Evolutionary conservation across 805 yeast genomes (phyloP).

Genomic region (Candida yuanshanica): DNA sequence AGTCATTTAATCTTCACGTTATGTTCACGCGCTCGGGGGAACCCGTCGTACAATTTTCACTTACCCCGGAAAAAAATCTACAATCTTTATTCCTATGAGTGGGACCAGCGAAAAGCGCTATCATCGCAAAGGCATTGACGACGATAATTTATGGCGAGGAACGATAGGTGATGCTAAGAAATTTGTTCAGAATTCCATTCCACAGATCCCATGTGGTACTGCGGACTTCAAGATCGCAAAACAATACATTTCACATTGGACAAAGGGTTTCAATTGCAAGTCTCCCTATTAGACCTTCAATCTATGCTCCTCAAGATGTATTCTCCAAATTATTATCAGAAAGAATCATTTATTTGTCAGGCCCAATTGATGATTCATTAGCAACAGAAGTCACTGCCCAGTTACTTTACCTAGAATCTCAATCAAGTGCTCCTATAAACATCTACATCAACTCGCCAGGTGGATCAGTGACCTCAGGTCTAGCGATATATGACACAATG

Average conservation of each 20-base stretch:
- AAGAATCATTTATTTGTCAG: conserved; percentile 24
- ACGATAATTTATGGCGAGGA: no score
- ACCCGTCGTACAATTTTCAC: no score
- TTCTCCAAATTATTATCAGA: conserved; percentile 20
- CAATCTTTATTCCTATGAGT: no score
- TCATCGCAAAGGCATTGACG: no score
- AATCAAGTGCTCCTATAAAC: conserved; percentile 20
- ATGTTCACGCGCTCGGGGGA: no score
- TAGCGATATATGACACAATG: conserved; percentile 31
- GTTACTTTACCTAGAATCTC: conserved; percentile 18
- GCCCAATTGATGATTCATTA: conserved; percentile 20
- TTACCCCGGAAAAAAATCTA: no score
- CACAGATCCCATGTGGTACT: no score
- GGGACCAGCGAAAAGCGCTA: no score
- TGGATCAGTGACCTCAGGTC: conserved; percentile 29
- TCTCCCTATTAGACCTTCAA: background rate
- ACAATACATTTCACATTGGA: background rate
- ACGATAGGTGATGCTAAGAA: no score
- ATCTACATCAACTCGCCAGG: conserved; percentile 29
- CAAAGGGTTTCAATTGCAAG: background rate
- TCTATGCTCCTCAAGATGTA: conserved; percentile 9
- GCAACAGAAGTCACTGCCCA: conserved; percentile 25
- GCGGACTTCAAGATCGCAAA: background rate
- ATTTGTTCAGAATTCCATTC: no score
- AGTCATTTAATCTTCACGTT: no score